Evolutionary conservation across 345 rosid genomes (phyloP).

Genomic region (Brassica juncea): DNA sequence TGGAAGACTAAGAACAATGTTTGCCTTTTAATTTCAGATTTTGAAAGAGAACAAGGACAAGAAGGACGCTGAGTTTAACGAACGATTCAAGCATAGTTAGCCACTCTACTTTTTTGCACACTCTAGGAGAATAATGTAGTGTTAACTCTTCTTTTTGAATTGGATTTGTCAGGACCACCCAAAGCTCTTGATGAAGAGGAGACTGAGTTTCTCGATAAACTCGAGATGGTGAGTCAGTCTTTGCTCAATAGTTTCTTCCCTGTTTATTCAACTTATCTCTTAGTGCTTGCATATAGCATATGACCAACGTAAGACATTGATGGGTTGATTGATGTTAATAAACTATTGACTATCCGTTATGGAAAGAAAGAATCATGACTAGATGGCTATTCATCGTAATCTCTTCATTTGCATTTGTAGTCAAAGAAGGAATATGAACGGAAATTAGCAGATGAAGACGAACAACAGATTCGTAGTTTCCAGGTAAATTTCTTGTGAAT

Average conservation of each 20-base stretch:
- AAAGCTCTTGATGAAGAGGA: constrained; percentile 97
- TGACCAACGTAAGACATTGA: background rate
- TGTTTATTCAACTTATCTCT: background rate
- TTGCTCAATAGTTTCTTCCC: background rate
- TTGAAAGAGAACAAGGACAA: constrained; percentile 95
- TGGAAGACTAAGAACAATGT: background rate
- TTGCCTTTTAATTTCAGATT: constrained; percentile 49
- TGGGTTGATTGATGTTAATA: background rate
- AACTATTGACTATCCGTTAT: background rate
- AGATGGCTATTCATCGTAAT: background rate
- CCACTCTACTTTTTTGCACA: background rate
- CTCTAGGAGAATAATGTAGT: background rate
- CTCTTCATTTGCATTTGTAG: constrained; percentile 39
- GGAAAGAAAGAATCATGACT: constrained; percentile 6
- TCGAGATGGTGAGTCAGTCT: constrained; percentile 64
- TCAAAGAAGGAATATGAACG: constrained; percentile 75
- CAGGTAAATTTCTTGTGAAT: constrained; percentile 51
- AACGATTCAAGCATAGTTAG: constrained; percentile 90
- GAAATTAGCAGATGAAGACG: constrained; percentile 75
- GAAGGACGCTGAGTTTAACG: constrained; percentile 91
- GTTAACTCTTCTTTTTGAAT: background rate
- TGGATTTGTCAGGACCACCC: constrained; percentile 71
- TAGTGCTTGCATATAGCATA: background rate
- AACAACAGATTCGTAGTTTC: constrained; percentile 69
- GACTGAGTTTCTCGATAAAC: constrained; percentile 91